Evolutionary conservation across 305 asterid species (phyloP).

Genomic region (Fraxinus albicans): DNA sequence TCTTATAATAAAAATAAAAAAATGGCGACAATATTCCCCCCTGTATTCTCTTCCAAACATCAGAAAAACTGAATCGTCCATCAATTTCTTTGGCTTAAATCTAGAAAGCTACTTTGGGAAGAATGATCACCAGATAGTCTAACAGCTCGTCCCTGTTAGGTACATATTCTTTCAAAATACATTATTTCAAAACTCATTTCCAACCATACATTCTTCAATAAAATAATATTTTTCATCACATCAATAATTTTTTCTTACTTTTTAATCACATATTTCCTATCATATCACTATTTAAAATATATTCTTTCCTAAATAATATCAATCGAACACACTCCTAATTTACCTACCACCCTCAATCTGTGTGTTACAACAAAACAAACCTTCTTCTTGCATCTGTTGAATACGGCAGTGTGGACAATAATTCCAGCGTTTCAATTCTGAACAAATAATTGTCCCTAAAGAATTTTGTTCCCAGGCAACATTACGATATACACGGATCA

Average conservation of each 20-base stretch:
- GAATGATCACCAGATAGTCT: not conserved
- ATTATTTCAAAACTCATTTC: too few species aligned
- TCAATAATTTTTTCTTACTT: too few species aligned
- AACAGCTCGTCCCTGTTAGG: not conserved
- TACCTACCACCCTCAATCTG: constrained; percentile 22
- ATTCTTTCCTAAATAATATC: too few species aligned
- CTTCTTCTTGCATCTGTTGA: constrained; percentile 5
- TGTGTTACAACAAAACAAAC: constrained; percentile 23
- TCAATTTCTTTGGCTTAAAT: constrained; percentile 6
- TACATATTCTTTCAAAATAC: too few species aligned
- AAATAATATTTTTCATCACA: too few species aligned
- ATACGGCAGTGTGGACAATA: constrained; percentile 24
- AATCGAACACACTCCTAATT: not conserved
- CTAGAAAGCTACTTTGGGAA: constrained; percentile 11
- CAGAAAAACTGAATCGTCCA: constrained; percentile 19
- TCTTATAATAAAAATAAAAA: constrained; percentile 25
- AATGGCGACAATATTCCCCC: constrained; percentile 13
- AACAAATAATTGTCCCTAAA: not conserved
- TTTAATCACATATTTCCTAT: too few species aligned
- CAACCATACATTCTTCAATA: too few species aligned
- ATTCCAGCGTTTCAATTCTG: not conserved
- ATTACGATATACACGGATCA: constrained; percentile 4
- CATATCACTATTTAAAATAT: too few species aligned
- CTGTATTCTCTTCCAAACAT: constrained; percentile 28
- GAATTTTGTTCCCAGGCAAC: not conserved